phyloP scores from a whole-genome alignment of 148 eudicot species.

The Simmondsia chinensis region DNA sequence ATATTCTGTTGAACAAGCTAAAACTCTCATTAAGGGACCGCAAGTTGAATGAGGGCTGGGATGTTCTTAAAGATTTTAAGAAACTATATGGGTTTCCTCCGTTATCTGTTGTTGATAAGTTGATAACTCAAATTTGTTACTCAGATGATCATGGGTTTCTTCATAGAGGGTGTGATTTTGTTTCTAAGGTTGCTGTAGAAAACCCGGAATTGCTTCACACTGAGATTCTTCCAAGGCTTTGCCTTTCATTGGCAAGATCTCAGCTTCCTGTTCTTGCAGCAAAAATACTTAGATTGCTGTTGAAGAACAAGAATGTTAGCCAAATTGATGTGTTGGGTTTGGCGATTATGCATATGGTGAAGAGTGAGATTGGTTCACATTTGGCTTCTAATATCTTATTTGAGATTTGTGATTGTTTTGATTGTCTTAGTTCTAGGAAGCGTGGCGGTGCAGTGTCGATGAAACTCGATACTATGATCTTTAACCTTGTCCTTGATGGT shows the following conservation, averaged over 20 bases:
- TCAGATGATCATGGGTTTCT: constrained; percentile 54
- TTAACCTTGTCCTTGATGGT: constrained; percentile 77
- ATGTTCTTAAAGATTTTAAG: constrained; percentile 46
- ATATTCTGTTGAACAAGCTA: constrained; percentile 35
- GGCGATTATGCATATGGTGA: constrained; percentile 72
- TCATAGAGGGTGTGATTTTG: constrained; percentile 42
- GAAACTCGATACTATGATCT: constrained; percentile 49
- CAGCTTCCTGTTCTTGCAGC: constrained; percentile 62
- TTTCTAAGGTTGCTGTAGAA: constrained; percentile 25
- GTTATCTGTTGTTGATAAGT: constrained; percentile 22
- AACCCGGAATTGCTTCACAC: constrained; percentile 36
- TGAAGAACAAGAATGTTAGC: constrained; percentile 37
- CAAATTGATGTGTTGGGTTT: constrained; percentile 30
- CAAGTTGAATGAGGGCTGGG: constrained; percentile 56
- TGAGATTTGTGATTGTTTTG: constrained; percentile 46
- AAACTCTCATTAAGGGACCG: constrained; percentile 43
- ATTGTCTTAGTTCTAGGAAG: constrained; percentile 17
- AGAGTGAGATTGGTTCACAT: constrained; percentile 53
- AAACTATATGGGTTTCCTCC: constrained; percentile 52
- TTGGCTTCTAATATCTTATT: constrained; percentile 70
- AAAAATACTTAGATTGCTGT: constrained; percentile 55
- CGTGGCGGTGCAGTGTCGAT: constrained; percentile 17
- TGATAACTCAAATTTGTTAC: constrained; percentile 59
- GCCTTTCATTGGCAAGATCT: constrained; percentile 70
- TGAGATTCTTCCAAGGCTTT: constrained; percentile 41